Base-by-base conservation (phyloP, 1,139 yeast genomes). In the Saccharomycopsis phalli region DNA sequence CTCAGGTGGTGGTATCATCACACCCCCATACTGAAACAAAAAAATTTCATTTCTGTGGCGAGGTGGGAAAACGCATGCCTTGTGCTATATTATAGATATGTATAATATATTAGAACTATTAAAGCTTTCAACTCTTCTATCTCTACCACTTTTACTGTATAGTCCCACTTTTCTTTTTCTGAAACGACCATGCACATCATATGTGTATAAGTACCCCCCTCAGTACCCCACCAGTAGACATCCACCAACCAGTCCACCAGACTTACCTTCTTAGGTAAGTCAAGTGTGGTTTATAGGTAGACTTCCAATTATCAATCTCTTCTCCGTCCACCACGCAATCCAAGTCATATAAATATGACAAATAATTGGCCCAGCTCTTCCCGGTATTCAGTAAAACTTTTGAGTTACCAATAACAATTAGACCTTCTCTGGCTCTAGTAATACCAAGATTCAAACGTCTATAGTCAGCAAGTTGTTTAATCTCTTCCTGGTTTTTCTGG, bases 321-420 rank as follows among this genome's bases (percentile, higher is more conserved):
- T 27, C 41, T 4, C 47, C 47, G 3, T 44, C 45, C 14, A 44
- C 45, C 8, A 44, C 42, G 22, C 45, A 30, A 27, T 38, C 29
- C 23, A 18, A 11, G 17, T 44, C 47, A 31, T 44, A 41, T 10
- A 44, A 27, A 35, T 41, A 44, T 16, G 38, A 22, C 16, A 44
- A 23, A 35, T 41, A 44, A 25, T 44, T 41, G 4, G 26, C 40
- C 47, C 47, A 44, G 22, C 35, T 17, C 18, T 33, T 44, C 10
- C 40, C 28, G 10, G 10, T 25, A 6, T 18, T 19, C 5, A 22
- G 7, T 14, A 44, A 36, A 3, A 22, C 22, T 21, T 28, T 26
- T n/a, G 42, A 38, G 31, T 41, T 37, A 5, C 47, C 47, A 27
- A 44, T 10, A 6, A 44, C 29, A 13, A 44, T 20, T 5, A 44